A percentile compares a stretch with the other conserved stretches of the same genome.
Conservation (phyloP, 2,329 filamentous ascomycete genomes). For the Microsporum ferrugineum region DNA sequence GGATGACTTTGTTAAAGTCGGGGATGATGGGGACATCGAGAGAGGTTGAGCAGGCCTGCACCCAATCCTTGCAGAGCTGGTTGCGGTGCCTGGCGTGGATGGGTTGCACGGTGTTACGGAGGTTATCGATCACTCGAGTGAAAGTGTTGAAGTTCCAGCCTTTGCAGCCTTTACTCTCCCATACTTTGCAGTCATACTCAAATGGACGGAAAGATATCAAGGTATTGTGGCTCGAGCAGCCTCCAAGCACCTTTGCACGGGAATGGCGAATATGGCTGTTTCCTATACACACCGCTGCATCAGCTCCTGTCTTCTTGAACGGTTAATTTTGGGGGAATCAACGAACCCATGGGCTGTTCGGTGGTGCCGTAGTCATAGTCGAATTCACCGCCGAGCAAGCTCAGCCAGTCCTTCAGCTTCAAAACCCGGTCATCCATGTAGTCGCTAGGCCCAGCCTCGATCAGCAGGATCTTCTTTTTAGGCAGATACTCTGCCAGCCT, state of each 20-base stretch:
- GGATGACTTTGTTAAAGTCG: constrained; percentile 81
- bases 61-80: constrained; percentile 85
- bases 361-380: constrained; percentile 87
- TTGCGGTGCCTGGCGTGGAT: constrained; percentile 78
- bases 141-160: constrained; percentile 83
- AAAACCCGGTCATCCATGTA: constrained; percentile 79
- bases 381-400: constrained; percentile 70
- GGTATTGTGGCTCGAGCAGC: constrained; percentile 89
- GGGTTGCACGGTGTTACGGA: constrained; percentile 82
- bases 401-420: constrained; percentile 77
- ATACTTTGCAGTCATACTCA: constrained; percentile 74
- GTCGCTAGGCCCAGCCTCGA: constrained; percentile 83
- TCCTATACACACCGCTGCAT: constrained; percentile 37
- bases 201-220: constrained; percentile 88
- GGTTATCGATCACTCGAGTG: constrained; percentile 67
- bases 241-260: constrained; percentile 80
- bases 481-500: constrained; percentile 74
- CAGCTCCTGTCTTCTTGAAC: background rate
- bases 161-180: constrained; percentile 68
- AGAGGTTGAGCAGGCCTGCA: constrained; percentile 65
- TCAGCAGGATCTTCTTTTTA: constrained; percentile 65
- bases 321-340: background rate
- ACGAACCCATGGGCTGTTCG: constrained; percentile 66
- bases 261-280: constrained; percentile 90
- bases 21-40: constrained; percentile 69